Percentiles rank a stretch among this genome's conserved stretches.
phyloP scores from a whole-genome alignment of 768 basidiomycete genomes.

The Pleurotus salmoneostramineus region DNA sequence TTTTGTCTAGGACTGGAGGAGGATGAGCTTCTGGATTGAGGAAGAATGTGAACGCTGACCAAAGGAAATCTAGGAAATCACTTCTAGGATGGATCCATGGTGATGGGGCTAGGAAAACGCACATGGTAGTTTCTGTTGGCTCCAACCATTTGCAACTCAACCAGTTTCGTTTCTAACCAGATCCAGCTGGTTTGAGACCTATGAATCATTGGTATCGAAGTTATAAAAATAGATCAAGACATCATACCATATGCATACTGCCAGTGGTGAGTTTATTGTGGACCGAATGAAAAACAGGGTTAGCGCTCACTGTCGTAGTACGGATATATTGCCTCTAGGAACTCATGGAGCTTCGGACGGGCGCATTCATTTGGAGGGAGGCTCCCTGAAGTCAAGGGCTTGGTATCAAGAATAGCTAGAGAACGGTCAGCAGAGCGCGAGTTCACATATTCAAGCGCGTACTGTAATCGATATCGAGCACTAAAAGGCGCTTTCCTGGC shows the following conservation, averaged over 20 bases:
- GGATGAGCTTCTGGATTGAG: neutral
- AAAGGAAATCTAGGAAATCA: slow-evolving; percentile 51
- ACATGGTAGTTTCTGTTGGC: slow-evolving; percentile 69
- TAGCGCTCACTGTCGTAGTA: slow-evolving; percentile 65
- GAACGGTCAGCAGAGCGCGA: neutral
- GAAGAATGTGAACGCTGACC: slow-evolving; percentile 29
- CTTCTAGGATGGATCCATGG: neutral
- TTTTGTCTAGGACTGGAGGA: slow-evolving; percentile 72
- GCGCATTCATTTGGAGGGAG: slow-evolving; percentile 81
- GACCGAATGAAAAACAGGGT: neutral
- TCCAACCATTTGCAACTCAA: slow-evolving; percentile 84
- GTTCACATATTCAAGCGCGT: neutral
- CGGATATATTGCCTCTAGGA: slow-evolving; percentile 75
- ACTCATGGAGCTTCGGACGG: slow-evolving; percentile 79
- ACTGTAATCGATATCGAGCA: slow-evolving; percentile 91
- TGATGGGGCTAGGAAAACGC: slow-evolving; percentile 7
- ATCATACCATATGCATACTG: slow-evolving; percentile 76
- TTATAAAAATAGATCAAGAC: neutral
- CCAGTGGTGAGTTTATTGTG: neutral
- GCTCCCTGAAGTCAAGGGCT: slow-evolving; percentile 77
- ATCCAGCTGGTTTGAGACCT: slow-evolving; percentile 88
- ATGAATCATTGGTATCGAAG: slow-evolving; percentile 1
- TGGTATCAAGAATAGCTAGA: slow-evolving; percentile 79
- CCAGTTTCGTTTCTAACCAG: slow-evolving; percentile 85
- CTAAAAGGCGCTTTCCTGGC: slow-evolving; percentile 74